Base-by-base conservation (phyloP, 2,329 filamentous ascomycete genomes). In the Xylariomycetidae sp. region DNA sequence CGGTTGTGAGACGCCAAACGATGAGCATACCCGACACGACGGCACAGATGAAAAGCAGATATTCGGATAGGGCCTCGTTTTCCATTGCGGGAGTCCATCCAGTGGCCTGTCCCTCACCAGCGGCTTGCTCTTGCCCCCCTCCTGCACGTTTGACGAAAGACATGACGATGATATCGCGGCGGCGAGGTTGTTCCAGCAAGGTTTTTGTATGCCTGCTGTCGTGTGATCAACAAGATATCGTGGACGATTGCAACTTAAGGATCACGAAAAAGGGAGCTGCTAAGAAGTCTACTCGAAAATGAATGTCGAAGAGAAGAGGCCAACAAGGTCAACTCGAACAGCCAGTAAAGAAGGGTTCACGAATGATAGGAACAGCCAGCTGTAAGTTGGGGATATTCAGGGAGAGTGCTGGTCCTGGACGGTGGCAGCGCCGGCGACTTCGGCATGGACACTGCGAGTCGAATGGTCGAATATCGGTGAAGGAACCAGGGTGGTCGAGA, bases 41-140 rank as follows among this genome's bases (percentile, higher is more conserved):
- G 33, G 77, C 77, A 57, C 85, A 79, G 17, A 82, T 68, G 44
- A 80, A 63, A 44, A 82, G 64, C 27, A 82, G 67, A 53, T 82
- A 81, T 36, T 74, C 64, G 23, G 72, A 70, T 25, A 85, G 67
- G 27, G 70, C 63, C 45, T 72, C 61, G 47, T 82, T 77, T 38
- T 67, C 60, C 37, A 57, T 48, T 2, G 38, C 58, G 1, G 56
- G 60, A 37, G 46, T 63, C 56, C 49, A 59, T 49, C 46, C 57
- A 33, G 46, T 27, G 11, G 53, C 50, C 35, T 54, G 42, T 29
- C 56, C 51, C 33, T 46, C 46, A 27, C 41, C 53, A 36, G 40
- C 31, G 30, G 16, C 46, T 38, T 30, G 35, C 25, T 16, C 19
- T 40, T 11, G 42, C 38, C 30, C 29, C 8, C 20, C 20, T n/a